Evolutionary conservation across 1,139 yeast species (phyloP), one percentile per base, ranked within the genome.

Genomic region (Geotrichum fermentans): DNA sequence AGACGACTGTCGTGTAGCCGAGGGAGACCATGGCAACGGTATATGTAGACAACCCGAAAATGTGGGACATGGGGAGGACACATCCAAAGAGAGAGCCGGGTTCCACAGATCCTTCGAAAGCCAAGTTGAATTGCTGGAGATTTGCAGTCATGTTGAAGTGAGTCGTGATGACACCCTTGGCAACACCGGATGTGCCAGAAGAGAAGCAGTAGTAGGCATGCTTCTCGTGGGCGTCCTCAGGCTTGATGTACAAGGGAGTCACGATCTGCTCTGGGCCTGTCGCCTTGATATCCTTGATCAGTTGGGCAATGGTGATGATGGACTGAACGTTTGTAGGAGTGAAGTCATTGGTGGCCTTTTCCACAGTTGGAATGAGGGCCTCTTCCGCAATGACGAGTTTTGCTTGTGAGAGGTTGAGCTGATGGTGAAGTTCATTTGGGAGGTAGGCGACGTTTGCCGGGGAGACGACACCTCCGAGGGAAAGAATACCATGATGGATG

Each of bases 161-260:
- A 13, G 80, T 72, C 53, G 83, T 72, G 49, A 77, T 76, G 20
- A 83, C 92, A 24, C 89, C 90, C 64, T 84, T 83, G 26, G 90
- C 88, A 42, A 73, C 64, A 10, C 90, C 90, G 2, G 88, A 80
- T 13, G 92, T 82, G 28, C 92, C 92, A 2, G 88, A 80, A 3
- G 94, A 83, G 64, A 83, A 85, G 55, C 72, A 69, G 51, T 65
- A 63, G 52, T 66, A 67, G 11, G 72, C 72, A 10, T 59, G 58
- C 42, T 63, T 61, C 7, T 50, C 46, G 17, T 43, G 43, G 20
- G 54, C 55, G 10, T 52, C 52, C 7, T 59, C 59, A 7, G 55
- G 47, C n/a, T 54, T 29, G 13, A 47, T 21, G 22, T 29, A 20
- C 16, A 36, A 3, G 35, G 41, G 44, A 13, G 39, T 36, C 28